Evolutionary conservation across 1,139 yeast species (phyloP), one percentile per base, ranked within the genome.

Genomic region (Saccharomyces pastorianus): DNA sequence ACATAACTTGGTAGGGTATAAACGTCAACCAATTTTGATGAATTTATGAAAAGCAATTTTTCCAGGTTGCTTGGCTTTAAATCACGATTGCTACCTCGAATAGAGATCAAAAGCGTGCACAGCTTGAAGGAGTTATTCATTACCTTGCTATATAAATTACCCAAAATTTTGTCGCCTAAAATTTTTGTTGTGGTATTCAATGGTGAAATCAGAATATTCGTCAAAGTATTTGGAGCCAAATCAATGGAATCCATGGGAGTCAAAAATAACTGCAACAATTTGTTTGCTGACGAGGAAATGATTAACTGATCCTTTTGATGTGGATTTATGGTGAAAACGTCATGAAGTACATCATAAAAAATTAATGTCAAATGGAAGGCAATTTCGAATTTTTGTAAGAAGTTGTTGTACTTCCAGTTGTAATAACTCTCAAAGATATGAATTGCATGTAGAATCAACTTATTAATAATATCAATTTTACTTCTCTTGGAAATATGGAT

Each of bases 341-440:
- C 72, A 25, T 73, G 72, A 46, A 88, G 67, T 5, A 87, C 75
- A 42, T 77, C 77, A 9, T 80, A 72, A 63, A 89, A 84, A 1
- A 83, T 73, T 29, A 76, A 77, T 9, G 86, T 72, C 6, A 84
- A 74, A 53, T 78, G 73, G 3, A 77, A 73, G 0, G 95, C 90
- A 50, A 89, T 76, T 59, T 82, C 80, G 63, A 81, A 74, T 59
- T 83, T 81, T 64, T 89, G 88, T 0, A 80, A 73, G 27, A 42
- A 41, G n/a, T 77, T 69, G 32, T 74, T 71, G 66, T 83, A 89
- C 56, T 82, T 78, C 84, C 96, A 88, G 63, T 79, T 82, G 6
- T 78, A 72, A 63, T 84, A 87, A 59, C 88, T 83, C 64, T 89
- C 96, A 69, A 84, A 88, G 0, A 88, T 79, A 53, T 78, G 79